Conservation (phyloP, 2,329 filamentous ascomycete species). For the Gnomoniopsis smithogilvyi region DNA sequence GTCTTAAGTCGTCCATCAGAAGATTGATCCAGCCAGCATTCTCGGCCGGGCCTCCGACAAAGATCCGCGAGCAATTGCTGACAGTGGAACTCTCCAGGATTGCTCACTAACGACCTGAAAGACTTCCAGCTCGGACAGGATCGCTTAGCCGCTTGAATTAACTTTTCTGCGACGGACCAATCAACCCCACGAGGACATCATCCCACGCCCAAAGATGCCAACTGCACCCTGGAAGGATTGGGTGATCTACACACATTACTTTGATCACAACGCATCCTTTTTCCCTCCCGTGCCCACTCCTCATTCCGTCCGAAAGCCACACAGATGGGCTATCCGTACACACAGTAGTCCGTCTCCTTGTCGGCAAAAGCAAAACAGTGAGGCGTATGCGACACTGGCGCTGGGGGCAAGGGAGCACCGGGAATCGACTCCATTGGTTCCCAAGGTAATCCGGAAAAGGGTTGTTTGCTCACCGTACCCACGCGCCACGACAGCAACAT, state of each 20-base stretch:
- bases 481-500: not conserved
- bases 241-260: not conserved
- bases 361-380: not conserved
- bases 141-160: conserved; percentile 2
- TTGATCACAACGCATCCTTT: not conserved
- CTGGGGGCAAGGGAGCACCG: not conserved
- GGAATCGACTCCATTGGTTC: not conserved
- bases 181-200: not conserved
- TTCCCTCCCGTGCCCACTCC: not conserved
- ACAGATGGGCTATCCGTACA: too few relatives aligned
- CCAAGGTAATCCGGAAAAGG: not conserved
- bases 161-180: not conserved
- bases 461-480: conserved; percentile 2
- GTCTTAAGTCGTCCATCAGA: not conserved
- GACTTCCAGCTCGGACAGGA: not conserved
- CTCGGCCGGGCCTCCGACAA: not conserved
- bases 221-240: not conserved
- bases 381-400: not conserved
- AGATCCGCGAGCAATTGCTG: not conserved
- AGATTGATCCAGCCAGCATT: not conserved
- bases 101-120: not conserved
- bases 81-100: not conserved
- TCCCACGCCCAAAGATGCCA: not conserved
- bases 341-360: too few relatives aligned
- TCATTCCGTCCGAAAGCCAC: not conserved